Evolutionary conservation across 192 early-diverging fungal species (phyloP), one percentile per base, ranked within the genome.

Genomic region (Gamsiella multidivaricata): DNA sequence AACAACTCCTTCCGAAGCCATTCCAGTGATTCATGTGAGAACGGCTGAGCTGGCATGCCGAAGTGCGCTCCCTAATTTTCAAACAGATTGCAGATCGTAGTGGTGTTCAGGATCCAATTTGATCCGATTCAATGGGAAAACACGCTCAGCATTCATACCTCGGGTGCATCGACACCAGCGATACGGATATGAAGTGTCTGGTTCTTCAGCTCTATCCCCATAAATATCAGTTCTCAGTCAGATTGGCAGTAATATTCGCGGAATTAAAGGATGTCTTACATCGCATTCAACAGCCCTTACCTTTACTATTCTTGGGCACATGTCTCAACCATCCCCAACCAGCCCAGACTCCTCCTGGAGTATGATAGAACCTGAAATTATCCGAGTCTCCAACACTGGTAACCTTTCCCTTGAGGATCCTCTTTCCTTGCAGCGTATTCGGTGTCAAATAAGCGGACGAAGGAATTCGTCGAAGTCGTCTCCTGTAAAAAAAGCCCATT

Each of bases 141-240:
- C 39, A n/a, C n/a, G n/a, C n/a, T 6, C n/a, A n/a, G 9, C 45
- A n/a, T 18, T 18, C 45, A 59, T 79, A 84, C 86, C 80, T 92
- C 90, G 1, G 90, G 90, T 1, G 90, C 90, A 75, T 92, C 90
- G 0, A 92, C 85, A 12, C 90, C 90, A 41, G 90, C 89, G 33
- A 92, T 57, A 17, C 90, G 84, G 23, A 92, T 80, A 54, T 86
- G 81, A 10, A 92, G 82, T 28, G 90, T 90, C 58, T 88, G 80
- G 23, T 88, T 81, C 70, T 83, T 85, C 8, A 87, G 69, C 14
- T 82, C 83, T 86, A 64, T 12, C 33, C 15, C 34, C 2, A 60
- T 37, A 36, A 11, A 20, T 33, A 39, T 33, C 28, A 25, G 34
- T 15, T 32, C 11, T 18, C 14, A 34, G n/a, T 61, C 7, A 43